Conservation (phyloP, 2,329 filamentous ascomycete genomes). For the Diplodia sapinea region DNA sequence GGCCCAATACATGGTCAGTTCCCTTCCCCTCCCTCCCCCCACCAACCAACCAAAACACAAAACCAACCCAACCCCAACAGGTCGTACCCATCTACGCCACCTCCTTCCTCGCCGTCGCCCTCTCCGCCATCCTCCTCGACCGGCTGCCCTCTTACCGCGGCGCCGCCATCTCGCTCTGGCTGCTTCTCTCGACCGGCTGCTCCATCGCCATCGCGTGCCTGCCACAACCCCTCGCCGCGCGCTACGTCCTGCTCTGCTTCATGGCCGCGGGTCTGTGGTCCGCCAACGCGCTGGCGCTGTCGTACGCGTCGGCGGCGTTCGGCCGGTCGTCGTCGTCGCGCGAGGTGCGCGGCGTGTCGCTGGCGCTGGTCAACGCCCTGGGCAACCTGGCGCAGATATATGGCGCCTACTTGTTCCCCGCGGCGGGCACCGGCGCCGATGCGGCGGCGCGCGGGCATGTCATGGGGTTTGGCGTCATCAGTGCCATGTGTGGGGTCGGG, state of each 20-base stretch:
- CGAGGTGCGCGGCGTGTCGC: conserved; percentile 58
- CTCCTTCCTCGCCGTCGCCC: conserved; percentile 57
- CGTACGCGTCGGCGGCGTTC: conserved; percentile 61
- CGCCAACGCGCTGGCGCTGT: conserved; percentile 58
- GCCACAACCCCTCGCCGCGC: conserved; percentile 56
- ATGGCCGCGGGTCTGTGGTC: conserved; percentile 63
- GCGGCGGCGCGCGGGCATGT: conserved; percentile 43
- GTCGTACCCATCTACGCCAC: conserved; percentile 59
- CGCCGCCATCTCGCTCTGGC: conserved; percentile 57
- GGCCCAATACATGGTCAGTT: conserved; percentile 56
- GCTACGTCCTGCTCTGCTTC: conserved; percentile 62
- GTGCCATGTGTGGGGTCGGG: conserved; percentile 43
- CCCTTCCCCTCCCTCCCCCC: background rate
- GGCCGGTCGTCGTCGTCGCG: conserved; percentile 50
- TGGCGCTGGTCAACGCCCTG: conserved; percentile 61
- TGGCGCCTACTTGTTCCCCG: conserved; percentile 60
- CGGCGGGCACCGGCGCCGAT: conserved; percentile 49
- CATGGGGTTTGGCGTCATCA: conserved; percentile 44
- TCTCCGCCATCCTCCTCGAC: conserved; percentile 58
- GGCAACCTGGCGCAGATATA: conserved; percentile 64
- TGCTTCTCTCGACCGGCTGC: conserved; percentile 46
- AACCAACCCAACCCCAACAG: background rate
- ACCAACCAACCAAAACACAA: too few species aligned
- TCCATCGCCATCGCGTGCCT: conserved; percentile 51
- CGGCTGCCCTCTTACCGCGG: conserved; percentile 55